These are phyloP conservation scores for Limtongozyma cylindracea DNA, from an alignment of 805 yeast species.

Conservation along the genomic window DNA sequence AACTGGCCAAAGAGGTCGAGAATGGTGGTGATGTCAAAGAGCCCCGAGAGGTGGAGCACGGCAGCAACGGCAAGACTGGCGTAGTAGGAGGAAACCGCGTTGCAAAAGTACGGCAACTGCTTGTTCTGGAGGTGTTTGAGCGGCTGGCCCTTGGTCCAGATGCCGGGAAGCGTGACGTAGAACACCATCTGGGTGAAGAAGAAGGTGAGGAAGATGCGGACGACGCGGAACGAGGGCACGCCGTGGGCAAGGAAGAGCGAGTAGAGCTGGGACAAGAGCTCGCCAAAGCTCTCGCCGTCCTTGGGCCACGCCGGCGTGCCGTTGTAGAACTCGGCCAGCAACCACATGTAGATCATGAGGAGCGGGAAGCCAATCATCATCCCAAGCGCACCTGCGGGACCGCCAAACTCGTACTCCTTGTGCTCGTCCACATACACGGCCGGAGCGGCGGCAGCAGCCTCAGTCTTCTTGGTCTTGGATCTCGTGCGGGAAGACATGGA, in stretches of 20 bases:
- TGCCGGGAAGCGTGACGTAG: slow-evolving; percentile 73
- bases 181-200: slow-evolving; percentile 43
- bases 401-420: slow-evolving; percentile 80
- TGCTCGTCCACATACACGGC: slow-evolving; percentile 18
- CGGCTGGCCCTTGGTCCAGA: slow-evolving; percentile 91
- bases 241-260: slow-evolving; percentile 23
- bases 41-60: slow-evolving; percentile 48
- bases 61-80: slow-evolving; percentile 30
- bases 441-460: no score
- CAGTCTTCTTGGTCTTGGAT: no score
- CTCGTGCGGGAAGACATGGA: no score
- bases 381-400: slow-evolving; percentile 67
- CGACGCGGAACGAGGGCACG: slow-evolving; percentile 30
- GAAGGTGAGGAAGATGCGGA: slow-evolving; percentile 50
- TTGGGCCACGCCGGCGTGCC: slow-evolving; percentile 53
- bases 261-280: slow-evolving; percentile 19
- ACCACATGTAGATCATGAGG: slow-evolving; percentile 94
- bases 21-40: slow-evolving; percentile 18
- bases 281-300: slow-evolving; percentile 23
- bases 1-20: slow-evolving; percentile 73
- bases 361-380: slow-evolving; percentile 88
- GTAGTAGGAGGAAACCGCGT: slow-evolving; percentile 74
- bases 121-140: slow-evolving; percentile 54
- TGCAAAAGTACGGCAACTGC: slow-evolving; percentile 82
- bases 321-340: slow-evolving; percentile 55